Base-by-base conservation (phyloP, 2,329 filamentous ascomycete genomes). In the Ascocoryne sarcoides region DNA sequence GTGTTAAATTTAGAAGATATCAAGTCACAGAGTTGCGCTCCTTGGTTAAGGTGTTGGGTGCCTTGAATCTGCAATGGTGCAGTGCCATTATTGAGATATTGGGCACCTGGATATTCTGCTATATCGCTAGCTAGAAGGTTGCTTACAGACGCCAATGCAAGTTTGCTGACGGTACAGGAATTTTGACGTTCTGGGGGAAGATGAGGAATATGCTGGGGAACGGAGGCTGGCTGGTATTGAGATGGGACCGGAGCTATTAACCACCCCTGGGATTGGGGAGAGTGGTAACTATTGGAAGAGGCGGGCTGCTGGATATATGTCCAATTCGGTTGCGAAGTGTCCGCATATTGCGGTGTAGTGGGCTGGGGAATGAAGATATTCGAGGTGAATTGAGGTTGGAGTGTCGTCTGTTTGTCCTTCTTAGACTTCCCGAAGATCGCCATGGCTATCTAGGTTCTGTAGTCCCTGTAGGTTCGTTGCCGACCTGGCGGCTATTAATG, bases 1-100 rank as follows among this genome's bases (percentile, higher is more conserved):
- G 75, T 64, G 57, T 85, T 73, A 45, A 89, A 71, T 38, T 76
- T 76, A 3, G 67, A 66, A 10, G 69, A 73, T 34, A 87, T 72
- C 40, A 76, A 64, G 52, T 84, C 75, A 51, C 69, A 76, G 14
- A 76, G 60, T 4, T 65, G 63, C 10, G 66, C 64, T 4, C 63
- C 62, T 48, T 70, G 66, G 46, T 65, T 65, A 31, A 68, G 55
- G 18, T 71, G 59, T 49, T 69, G 66, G 0, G 64, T 62, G 14
- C 62, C 62, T 28, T 64, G 53, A 10, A 55, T 54, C 32, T 71
- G 65, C 61, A 66, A 68, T 31, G 57, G 55, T 5, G 67, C 58
- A 16, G 69, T 49, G 1, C 64, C 61, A 43, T 71, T 64, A 34
- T 69, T 65, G 39, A 70, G 60, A 5, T 67, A 49, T 18, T 64